phyloP scores from a whole-genome alignment of 495 filamentous ascomycete species.

The Penicillium bialowiezense region DNA sequence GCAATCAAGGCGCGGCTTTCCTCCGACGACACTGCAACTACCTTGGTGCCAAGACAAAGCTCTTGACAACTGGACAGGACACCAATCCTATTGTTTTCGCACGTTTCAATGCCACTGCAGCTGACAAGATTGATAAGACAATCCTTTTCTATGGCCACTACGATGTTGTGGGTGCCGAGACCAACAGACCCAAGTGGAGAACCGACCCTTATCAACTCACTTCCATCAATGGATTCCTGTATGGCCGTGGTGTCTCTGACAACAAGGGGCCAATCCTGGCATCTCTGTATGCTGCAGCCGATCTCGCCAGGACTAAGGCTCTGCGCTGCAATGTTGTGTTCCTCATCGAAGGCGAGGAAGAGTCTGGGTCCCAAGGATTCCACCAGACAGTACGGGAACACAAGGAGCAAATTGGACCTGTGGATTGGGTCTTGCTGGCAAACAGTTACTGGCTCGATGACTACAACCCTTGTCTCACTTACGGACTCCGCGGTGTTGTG shows the following conservation, averaged over 20 bases:
- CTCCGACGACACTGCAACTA: constrained; percentile 85
- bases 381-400: constrained; percentile 70
- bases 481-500: constrained; percentile 90
- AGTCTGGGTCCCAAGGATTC: constrained; percentile 89
- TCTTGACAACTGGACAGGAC: constrained; percentile 69
- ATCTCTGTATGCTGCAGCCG: constrained; percentile 87
- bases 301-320: constrained; percentile 72
- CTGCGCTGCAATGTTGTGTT: constrained; percentile 87
- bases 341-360: constrained; percentile 94
- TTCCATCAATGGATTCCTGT: constrained; percentile 87
- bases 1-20: constrained; percentile 86
- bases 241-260: constrained; percentile 94
- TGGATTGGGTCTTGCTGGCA: constrained; percentile 91
- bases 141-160: constrained; percentile 98
- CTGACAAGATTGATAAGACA: constrained; percentile 67
- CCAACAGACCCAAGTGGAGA: constrained; percentile 72
- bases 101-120: constrained; percentile 65
- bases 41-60: constrained; percentile 81
- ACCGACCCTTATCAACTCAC: constrained; percentile 81
- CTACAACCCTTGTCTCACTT: constrained; percentile 90
- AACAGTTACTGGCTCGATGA: constrained; percentile 99
- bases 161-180: constrained; percentile 93
- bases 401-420: constrained; percentile 79
- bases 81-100: constrained; percentile 90
- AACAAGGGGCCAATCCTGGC: constrained; percentile 96